These are phyloP conservation scores for Filobasidium uniguttulatum DNA, from an alignment of 1,284 basidiomycete genomes.

Conservation along the genomic window DNA sequence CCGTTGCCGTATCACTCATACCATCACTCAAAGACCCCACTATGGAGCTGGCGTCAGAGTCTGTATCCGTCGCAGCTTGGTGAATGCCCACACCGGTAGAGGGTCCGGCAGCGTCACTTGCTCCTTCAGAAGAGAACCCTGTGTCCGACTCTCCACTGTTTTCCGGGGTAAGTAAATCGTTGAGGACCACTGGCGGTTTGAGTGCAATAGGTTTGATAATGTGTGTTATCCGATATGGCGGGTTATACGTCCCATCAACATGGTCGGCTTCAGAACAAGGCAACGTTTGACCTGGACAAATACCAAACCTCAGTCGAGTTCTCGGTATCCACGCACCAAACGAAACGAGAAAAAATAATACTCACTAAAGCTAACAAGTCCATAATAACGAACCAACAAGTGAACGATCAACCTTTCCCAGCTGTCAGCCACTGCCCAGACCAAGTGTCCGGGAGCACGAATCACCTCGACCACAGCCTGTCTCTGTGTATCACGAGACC, in stretches of 20 bases:
- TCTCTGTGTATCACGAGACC: slow-evolving; percentile 8
- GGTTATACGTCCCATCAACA: slow-evolving; percentile 6
- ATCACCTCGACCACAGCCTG: slow-evolving; percentile 29
- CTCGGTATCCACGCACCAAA: neutral
- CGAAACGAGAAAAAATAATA: neutral
- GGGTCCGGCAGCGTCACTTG: too few species aligned
- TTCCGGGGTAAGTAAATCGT: slow-evolving; percentile 28
- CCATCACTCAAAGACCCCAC: neutral
- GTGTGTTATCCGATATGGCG: slow-evolving; percentile 27
- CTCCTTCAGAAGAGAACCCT: too few species aligned
- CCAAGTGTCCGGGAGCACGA: slow-evolving; percentile 29
- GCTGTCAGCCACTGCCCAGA: slow-evolving; percentile 28
- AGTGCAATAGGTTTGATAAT: slow-evolving; percentile 24
- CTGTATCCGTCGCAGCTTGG: too few species aligned
- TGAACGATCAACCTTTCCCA: slow-evolving; percentile 35
- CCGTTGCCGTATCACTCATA: slow-evolving; percentile 15
- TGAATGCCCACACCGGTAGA: too few species aligned
- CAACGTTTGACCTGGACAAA: slow-evolving; percentile 11
- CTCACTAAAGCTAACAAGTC: slow-evolving; percentile 34
- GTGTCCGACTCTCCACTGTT: slow-evolving; percentile 21
- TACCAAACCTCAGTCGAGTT: neutral
- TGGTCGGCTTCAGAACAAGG: slow-evolving; percentile 16
- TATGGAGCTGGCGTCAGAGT: slow-evolving; percentile 11
- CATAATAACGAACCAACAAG: slow-evolving; percentile 32
- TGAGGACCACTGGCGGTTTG: slow-evolving; percentile 18